Conservation (phyloP, 225 moss, liverwort and hornwort genomes). For the Polytrichum formosum region DNA sequence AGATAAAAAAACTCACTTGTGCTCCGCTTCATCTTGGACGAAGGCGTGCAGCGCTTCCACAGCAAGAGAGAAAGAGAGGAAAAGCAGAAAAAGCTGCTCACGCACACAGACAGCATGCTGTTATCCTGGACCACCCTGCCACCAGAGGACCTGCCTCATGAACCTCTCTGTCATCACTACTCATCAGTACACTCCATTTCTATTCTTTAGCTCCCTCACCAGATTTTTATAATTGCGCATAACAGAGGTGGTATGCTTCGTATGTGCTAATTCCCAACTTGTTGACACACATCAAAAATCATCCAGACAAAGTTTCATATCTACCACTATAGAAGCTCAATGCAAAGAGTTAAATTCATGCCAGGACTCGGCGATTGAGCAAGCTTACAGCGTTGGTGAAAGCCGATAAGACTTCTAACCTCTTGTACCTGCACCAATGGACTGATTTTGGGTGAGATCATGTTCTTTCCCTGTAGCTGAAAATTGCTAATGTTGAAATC, state of each 20-base stretch:
- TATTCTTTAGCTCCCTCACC: background rate
- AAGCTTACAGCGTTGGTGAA: conserved; percentile 85
- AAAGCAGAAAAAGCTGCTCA: conserved; percentile 93
- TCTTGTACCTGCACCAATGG: conserved; percentile 58
- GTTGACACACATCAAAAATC: too few relatives aligned
- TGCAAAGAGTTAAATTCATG: too few relatives aligned
- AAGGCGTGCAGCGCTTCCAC: conserved; percentile 97
- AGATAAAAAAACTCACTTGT: conserved; percentile 58
- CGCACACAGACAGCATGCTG: conserved; percentile 84
- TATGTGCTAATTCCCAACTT: too few relatives aligned
- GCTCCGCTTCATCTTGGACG: conserved; percentile 82
- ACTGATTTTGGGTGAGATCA: too few relatives aligned
- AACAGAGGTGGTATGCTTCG: too few relatives aligned
- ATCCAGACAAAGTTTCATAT: too few relatives aligned
- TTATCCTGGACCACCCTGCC: conserved; percentile 80
- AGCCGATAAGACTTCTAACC: conserved; percentile 87
- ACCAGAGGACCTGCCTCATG: conserved; percentile 68
- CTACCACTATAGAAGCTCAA: too few relatives aligned
- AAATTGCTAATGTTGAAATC: too few relatives aligned
- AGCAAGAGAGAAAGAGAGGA: conserved; percentile 91
- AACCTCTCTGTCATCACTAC: conserved; percentile 41
- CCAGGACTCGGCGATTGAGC: background rate
- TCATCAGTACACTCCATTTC: background rate
- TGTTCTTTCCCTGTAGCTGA: too few relatives aligned
- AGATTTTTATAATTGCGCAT: too few relatives aligned